phyloP scores from a whole-genome alignment of 805 yeast genomes.

The Saccharomycopsis sp. region DNA sequence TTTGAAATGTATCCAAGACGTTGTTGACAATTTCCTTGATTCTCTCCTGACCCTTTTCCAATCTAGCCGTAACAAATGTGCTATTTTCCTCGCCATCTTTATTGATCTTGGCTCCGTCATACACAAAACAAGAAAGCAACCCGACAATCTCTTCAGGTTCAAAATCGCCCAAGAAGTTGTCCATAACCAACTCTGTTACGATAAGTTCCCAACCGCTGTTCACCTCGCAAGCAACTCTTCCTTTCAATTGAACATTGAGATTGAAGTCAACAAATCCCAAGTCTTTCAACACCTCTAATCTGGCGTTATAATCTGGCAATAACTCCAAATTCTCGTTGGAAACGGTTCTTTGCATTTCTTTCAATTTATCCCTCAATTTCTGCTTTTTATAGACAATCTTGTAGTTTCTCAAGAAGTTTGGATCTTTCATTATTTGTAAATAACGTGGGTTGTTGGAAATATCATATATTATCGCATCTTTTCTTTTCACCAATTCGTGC shows the following conservation, averaged over 20 bases:
- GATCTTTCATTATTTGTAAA: slow-evolving; percentile 28
- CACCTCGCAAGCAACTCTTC: slow-evolving; percentile 88
- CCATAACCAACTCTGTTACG: slow-evolving; percentile 80
- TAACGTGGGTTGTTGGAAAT: slow-evolving; percentile 23
- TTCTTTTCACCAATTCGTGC: slow-evolving; percentile 32
- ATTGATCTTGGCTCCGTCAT: slow-evolving; percentile 64
- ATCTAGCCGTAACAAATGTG: slow-evolving; percentile 59
- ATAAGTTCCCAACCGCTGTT: slow-evolving; percentile 88
- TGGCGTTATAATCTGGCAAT: slow-evolving; percentile 88
- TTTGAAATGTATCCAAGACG: slow-evolving; percentile 51
- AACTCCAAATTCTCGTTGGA: slow-evolving; percentile 85
- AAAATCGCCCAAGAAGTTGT: slow-evolving; percentile 85
- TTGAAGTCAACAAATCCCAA: slow-evolving; percentile 72
- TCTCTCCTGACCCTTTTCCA: slow-evolving; percentile 59
- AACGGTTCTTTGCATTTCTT: slow-evolving; percentile 47
- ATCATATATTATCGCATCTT: slow-evolving; percentile 28
- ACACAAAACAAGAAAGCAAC: slow-evolving; percentile 80
- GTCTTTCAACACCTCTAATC: slow-evolving; percentile 68
- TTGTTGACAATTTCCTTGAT: slow-evolving; percentile 63
- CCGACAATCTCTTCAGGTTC: slow-evolving; percentile 98
- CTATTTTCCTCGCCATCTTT: slow-evolving; percentile 51
- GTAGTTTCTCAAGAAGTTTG: slow-evolving; percentile 38
- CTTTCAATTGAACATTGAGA: slow-evolving; percentile 69
- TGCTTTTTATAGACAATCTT: slow-evolving; percentile 38
- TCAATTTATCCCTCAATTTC: slow-evolving; percentile 41